Percentiles rank a stretch among this genome's conserved stretches.
phyloP scores from a whole-genome alignment of 2,329 filamentous ascomycete genomes.

The Meredithiella fracta region DNA sequence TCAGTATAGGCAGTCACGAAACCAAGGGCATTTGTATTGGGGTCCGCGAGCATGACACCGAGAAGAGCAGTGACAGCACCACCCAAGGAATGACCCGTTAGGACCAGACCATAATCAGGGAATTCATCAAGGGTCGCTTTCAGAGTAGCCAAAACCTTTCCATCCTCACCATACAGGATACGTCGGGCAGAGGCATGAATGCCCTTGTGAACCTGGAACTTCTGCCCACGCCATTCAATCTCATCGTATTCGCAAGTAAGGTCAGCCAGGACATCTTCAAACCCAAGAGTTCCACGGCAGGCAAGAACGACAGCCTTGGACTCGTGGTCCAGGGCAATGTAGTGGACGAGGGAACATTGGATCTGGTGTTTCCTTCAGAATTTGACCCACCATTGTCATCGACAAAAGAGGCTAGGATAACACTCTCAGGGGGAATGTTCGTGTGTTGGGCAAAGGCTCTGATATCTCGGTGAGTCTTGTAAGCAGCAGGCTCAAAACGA shows the following conservation, averaged over 20 bases:
- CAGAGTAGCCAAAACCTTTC: conserved; percentile 48
- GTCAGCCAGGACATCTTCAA: conserved; percentile 57
- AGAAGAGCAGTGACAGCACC: conserved; percentile 54
- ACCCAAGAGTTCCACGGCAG: conserved; percentile 54
- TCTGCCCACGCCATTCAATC: conserved; percentile 43
- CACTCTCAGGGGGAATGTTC: conserved; percentile 37
- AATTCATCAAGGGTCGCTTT: conserved; percentile 49
- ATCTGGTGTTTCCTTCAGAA: conserved; percentile 45
- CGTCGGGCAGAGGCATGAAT: conserved; percentile 55
- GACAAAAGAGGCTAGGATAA: conserved; percentile 53
- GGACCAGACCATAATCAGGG: conserved; percentile 50
- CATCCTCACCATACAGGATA: conserved; percentile 50
- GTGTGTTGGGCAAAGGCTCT: conserved; percentile 49
- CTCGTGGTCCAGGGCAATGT: conserved; percentile 54
- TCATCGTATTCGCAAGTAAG: conserved; percentile 60
- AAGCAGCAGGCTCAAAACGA: conserved; percentile 22
- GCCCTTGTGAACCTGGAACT: conserved; percentile 58
- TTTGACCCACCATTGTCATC: conserved; percentile 53
- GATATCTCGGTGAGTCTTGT: conserved; percentile 41
- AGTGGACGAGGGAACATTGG: conserved; percentile 53
- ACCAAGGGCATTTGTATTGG: conserved; percentile 31
- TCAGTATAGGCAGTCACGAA: conserved; percentile 45
- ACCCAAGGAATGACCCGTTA: conserved; percentile 53
- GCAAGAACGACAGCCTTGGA: conserved; percentile 58
- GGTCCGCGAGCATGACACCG: conserved; percentile 54